A percentile compares a stretch with the other conserved stretches of the same genome.
phyloP scores from a whole-genome alignment of 306 rosid species.

The Malus asiatica region DNA sequence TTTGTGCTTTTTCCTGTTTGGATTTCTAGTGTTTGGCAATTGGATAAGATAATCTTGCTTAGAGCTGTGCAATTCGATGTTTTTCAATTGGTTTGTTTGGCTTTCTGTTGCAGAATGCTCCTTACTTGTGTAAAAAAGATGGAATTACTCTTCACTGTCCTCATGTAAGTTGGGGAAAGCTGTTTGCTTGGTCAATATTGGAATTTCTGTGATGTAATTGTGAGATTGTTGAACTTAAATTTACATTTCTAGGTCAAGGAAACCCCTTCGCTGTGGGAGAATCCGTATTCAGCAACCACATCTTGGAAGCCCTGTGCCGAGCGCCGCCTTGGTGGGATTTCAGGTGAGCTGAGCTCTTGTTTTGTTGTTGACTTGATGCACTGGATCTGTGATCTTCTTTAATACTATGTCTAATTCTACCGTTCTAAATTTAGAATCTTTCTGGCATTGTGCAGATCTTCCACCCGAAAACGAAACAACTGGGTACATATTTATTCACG shows the following conservation, averaged over 20 bases:
- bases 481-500: conserved; percentile 93
- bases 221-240: background rate
- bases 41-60: background rate
- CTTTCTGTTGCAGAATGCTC: conserved; percentile 46
- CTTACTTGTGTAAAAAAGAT: conserved; percentile 85
- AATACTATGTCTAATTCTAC: background rate
- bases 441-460: conserved; percentile 49
- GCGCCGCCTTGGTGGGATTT: conserved; percentile 68
- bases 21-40: background rate
- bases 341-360: conserved; percentile 40
- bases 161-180: conserved; percentile 47
- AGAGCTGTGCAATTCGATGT: background rate
- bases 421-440: conserved; percentile 7
- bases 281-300: conserved; percentile 85
- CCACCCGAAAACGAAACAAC: conserved; percentile 80
- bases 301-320: conserved; percentile 99
- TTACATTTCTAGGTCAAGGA: conserved; percentile 66
- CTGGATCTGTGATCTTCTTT: background rate
- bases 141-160: conserved; percentile 96
- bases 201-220: background rate
- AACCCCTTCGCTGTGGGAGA: conserved; percentile 89
- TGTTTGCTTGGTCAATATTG: conserved; percentile 7
- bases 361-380: background rate
- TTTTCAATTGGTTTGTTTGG: background rate
- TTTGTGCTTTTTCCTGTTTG: background rate